A percentile compares a stretch with the other conserved stretches of the same genome.
phyloP scores from a whole-genome alignment of 1,284 basidiomycete species.

The Ustilago crameri region DNA sequence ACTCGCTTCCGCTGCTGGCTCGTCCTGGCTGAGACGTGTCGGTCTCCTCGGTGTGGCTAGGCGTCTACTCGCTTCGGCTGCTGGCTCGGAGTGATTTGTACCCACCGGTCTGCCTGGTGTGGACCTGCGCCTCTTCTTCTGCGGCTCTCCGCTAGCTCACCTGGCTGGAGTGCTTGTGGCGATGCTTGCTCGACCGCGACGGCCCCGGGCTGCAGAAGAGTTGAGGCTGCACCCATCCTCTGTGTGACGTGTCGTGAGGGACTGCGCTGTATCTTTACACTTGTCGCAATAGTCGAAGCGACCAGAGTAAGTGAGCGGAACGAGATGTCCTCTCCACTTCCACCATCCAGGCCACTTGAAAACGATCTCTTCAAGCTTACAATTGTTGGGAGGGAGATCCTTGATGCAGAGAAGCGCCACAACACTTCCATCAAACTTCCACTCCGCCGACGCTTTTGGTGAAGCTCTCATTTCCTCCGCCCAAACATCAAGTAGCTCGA shows the following conservation, averaged over 20 bases:
- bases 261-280: slow-evolving; percentile 4
- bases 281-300: slow-evolving; percentile 6
- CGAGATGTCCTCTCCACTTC: neutral
- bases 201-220: no score
- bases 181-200: no score
- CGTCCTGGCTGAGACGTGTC: no score
- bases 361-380: neutral
- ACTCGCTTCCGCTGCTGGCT: no score
- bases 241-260: neutral
- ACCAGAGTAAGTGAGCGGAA: slow-evolving; percentile 1
- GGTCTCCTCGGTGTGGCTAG: no score
- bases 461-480: neutral
- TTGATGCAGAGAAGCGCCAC: neutral
- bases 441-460: neutral
- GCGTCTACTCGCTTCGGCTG: no score
- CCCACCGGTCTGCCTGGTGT: no score
- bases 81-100: no score
- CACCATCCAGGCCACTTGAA: slow-evolving; percentile 8
- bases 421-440: neutral
- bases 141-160: no score
- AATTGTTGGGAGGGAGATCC: neutral
- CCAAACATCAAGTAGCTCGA: slow-evolving; percentile 8
- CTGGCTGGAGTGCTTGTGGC: no score
- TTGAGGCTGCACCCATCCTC: neutral
- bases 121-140: no score